Evolutionary conservation across 495 filamentous ascomycete genomes (phyloP).

Genomic region (Neurospora sp.): DNA sequence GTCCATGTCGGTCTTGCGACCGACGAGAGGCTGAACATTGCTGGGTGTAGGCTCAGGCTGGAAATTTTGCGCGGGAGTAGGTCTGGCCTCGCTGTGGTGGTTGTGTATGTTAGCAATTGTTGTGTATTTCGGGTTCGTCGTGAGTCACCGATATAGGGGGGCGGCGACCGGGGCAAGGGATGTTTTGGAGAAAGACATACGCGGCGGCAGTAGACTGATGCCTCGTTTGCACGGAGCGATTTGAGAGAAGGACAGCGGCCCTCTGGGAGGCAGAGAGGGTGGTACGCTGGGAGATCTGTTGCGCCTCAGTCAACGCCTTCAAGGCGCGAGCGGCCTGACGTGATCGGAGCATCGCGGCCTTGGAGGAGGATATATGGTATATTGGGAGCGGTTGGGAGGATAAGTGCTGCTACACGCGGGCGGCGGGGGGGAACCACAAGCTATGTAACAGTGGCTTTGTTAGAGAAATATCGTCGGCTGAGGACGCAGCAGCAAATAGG

Average conservation of each 20-base stretch:
- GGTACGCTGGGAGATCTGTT: conserved; percentile 19
- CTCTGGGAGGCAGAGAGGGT: conserved; percentile 13
- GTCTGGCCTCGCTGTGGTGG: conserved; percentile 25
- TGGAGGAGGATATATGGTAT: conserved; percentile 6
- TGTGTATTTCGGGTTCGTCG: not conserved
- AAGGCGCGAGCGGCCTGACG: conserved; percentile 32
- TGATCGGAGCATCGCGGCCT: conserved; percentile 30
- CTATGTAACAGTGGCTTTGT: not conserved
- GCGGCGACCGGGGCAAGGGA: not conserved
- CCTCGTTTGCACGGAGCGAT: conserved; percentile 19
- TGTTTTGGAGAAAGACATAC: conserved; percentile 4
- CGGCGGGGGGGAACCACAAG: not conserved
- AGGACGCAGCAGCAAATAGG: not conserved
- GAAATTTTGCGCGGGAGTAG: conserved; percentile 61
- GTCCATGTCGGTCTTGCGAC: conserved; percentile 57
- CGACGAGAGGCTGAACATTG: conserved; percentile 61
- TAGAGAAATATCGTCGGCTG: not conserved
- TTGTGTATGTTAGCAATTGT: conserved; percentile 11
- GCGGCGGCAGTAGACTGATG: conserved; percentile 24
- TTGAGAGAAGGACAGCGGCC: conserved; percentile 17
- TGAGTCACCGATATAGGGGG: conserved; percentile 14
- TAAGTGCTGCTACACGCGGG: conserved; percentile 1
- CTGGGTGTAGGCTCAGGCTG: conserved; percentile 41
- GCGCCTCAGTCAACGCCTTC: conserved; percentile 31
- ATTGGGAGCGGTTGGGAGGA: not conserved